Evolutionary conservation across 345 rosid species (phyloP), one percentile per base, ranked within the genome.

Genomic region (Citrus sp.): DNA sequence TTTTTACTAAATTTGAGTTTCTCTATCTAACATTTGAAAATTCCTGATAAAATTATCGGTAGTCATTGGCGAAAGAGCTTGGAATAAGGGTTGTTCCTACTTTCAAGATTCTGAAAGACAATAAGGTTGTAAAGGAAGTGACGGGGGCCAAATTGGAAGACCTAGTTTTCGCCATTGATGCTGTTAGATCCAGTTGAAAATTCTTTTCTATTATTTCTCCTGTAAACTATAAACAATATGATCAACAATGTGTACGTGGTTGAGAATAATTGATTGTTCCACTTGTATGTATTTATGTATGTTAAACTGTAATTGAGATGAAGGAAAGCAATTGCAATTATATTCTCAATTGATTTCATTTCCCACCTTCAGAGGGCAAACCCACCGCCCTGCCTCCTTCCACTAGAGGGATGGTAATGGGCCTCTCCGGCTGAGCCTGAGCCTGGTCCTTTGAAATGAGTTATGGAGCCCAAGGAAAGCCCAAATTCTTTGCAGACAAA

Each of bases 1-100:
- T 27, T 37, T 49, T 70, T 54, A 18, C 8, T 14, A 40, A 16
- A 69, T 32, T 69, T 9, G 14, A 13, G 22, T 69, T 24, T 42
- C 35, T 24, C 12, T 71, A 1, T 21, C 9, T 71, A 61, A 71
- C 10, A 19, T 5, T 12, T 10, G 24, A 21, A 6, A 54, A 7
- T 8, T 76, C 9, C 34, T 77, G 62, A 46, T 68, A 46, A 69
- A 46, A 64, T 79, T 81, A 76, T 66, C 64, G 85, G 86, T 89
- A 95, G 99, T 82, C 93, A 68, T 77, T 95, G 92, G 99, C 99
- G 0, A 92, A 88, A 85, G 99, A 95, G 92, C 92, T 95, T 22
- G 98, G 98, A 37, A 87, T 93, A 74, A 90, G 80, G 82, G 96
- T 87, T 78, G 99, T 90, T 75, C 99, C 99, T 13, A 95, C 98